These are phyloP conservation scores for Aspergillus affinis DNA, from an alignment of 495 filamentous ascomycete species.

Conservation along the genomic window DNA sequence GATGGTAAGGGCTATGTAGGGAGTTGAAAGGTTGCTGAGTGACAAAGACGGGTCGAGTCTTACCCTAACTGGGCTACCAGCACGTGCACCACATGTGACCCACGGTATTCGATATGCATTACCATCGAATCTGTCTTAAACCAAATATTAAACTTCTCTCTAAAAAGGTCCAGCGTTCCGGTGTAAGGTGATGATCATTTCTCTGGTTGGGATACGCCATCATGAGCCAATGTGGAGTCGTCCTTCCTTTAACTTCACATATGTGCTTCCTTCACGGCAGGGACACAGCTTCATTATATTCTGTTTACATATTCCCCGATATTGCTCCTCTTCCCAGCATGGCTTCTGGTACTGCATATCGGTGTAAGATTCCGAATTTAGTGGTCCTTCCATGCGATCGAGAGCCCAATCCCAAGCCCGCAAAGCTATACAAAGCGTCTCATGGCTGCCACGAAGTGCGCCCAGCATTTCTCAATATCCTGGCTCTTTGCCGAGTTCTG, in stretches of 20 bases:
- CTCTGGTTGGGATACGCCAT: neutral
- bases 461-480: conserved; percentile 11
- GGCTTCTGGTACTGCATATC: conserved; percentile 15
- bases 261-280: neutral
- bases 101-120: too few species aligned
- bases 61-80: too few species aligned
- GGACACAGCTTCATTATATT: neutral
- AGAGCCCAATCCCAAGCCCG: neutral
- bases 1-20: too few species aligned
- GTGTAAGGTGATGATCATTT: too few species aligned
- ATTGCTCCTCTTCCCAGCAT: neutral
- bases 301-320: neutral
- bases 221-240: neutral
- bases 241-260: too few species aligned
- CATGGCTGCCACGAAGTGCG: conserved; percentile 8
- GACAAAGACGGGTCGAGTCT: too few species aligned
- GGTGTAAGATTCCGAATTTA: neutral
- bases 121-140: too few species aligned
- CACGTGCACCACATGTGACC: too few species aligned
- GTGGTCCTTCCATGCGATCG: neutral
- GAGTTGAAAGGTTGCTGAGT: too few species aligned
- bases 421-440: conserved; percentile 13
- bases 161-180: too few species aligned
- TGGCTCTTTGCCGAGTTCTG: conserved; percentile 15
- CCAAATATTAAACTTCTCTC: too few species aligned